Percentiles rank a stretch among this genome's conserved stretches.
phyloP scores from a whole-genome alignment of 2,329 filamentous ascomycete species.

The Ophiosphaerella korrae region DNA sequence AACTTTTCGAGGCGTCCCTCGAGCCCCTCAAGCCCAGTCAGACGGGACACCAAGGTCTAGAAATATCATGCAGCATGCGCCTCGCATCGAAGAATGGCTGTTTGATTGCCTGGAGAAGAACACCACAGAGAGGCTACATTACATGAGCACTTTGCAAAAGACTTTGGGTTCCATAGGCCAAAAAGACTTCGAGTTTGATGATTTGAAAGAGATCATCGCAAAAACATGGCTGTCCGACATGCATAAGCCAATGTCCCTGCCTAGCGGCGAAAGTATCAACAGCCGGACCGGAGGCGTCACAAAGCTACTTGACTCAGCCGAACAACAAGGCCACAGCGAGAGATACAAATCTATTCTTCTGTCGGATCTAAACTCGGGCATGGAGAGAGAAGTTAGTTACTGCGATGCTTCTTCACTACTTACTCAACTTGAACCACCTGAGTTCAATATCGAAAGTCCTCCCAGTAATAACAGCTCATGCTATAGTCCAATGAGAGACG shows the following conservation, averaged over 20 bases:
- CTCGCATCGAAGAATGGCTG: neutral
- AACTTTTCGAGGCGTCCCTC: neutral
- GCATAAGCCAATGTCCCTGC: neutral
- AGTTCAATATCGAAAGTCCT: too few species aligned
- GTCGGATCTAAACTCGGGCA: too few species aligned
- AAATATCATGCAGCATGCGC: neutral
- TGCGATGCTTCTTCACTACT: too few species aligned
- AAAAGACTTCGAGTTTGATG: neutral
- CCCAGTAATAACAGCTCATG: too few species aligned
- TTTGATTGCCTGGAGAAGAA: neutral
- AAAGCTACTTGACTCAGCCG: too few species aligned
- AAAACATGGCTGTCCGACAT: neutral
- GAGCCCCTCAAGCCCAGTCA: neutral
- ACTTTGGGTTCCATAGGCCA: neutral
- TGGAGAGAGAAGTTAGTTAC: too few species aligned
- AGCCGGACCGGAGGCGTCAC: too few species aligned
- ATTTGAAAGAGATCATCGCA: neutral
- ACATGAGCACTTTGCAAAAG: neutral
- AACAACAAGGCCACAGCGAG: too few species aligned
- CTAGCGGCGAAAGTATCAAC: too few species aligned
- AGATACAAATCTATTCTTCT: too few species aligned
- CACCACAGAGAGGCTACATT: neutral
- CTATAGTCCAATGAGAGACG: too few species aligned
- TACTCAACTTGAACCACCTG: too few species aligned
- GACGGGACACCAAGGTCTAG: neutral